Base-by-base conservation (phyloP, 495 filamentous ascomycete genomes). In the Penicillium arizonense region DNA sequence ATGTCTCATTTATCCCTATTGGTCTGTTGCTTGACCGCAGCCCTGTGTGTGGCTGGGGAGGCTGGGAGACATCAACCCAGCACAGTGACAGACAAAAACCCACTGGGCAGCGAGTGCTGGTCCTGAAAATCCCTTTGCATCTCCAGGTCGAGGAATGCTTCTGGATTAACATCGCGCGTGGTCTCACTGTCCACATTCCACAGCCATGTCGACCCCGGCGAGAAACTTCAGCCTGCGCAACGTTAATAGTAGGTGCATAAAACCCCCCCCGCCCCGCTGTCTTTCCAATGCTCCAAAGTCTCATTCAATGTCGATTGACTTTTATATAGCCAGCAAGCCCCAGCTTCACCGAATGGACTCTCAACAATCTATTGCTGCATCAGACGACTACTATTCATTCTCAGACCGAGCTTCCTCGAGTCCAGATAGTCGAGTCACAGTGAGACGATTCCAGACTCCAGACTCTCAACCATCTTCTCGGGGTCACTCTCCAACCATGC, bases 381-480 rank as follows among this genome's bases (percentile, higher is more conserved):
- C 84, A 36, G 83, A 87, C 71, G 81, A 87, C 68, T 87, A 86
- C 65, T 84, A 82, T 61, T 85, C 82, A n/a, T 73, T 84, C 59
- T 80, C 78, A 24, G 81, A 80, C 35, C 67, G 69, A 51, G 61
- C 71, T 34, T 76, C 77, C 39, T 63, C 72, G 24, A 68, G 59
- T 40, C 73, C 75, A 32, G 77, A 77, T 38, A 81, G 83, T 41
- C 64, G 65, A 52, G 64, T 61, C 5, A 78, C 77, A 10, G 69
- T 75, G 21, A 69, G 76, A 56, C 77, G 73, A 44, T 87, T 78
- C 69, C 65, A 71, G 18, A 80, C 79, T 18, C 75, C 79, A 26
- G 69, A 69, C 10, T 77, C 77, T 9, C 72, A 72, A 43, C 58
- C 64, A 34, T 68, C 60, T 28, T 69, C 70, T 4, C 64, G 59